Evolutionary conservation across 805 yeast species (phyloP), one percentile per base, ranked within the genome.

Genomic region (Metschnikowia lochheadii): DNA sequence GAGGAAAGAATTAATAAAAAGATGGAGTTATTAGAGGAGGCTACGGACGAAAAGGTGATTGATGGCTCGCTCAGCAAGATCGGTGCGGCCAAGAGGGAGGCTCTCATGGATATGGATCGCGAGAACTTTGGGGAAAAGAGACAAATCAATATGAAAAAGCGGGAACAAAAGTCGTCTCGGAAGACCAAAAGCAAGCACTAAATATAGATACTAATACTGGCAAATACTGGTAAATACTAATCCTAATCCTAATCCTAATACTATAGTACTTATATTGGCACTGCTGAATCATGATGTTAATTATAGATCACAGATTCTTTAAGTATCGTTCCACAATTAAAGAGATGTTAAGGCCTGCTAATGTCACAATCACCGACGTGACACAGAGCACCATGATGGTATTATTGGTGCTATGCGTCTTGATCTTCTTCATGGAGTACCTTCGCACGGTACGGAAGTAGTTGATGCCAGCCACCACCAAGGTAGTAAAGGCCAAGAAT

Each of bases 41-140:
- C 89, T 20, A 80, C 82, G 13, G 98, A 94, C 66, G 85, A 86
- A 51, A 79, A 78, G 53, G 85, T 92, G 23, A 87, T 91, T 41
- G 83, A 85, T 55, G 79, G 81, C 43, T 82, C 90, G 1, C 73
- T 94, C 55, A 83, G 80, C 49, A 75, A 77, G 42, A 85, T 87
- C 1, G 83, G 91, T 33, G 80, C 78, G 34, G 97, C 98, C 17
- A 89, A 89, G 70, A 79, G 97, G 58, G 96, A 91, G 65, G 87
- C 97, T 2, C 65, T 86, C 49, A 82, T 92, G 87, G 97, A 88
- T 36, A 90, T 94, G 97, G 97, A 92, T 55, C 81, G 80, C 54
- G 97, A 89, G 54, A 80, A 82, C 18, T 92, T 91, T 65, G 97
- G 97, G 11, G 96, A 88, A 60, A 78, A 78, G 57, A 76, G 74